Evolutionary conservation across 331 rosid species (phyloP).

Genomic region (Phaseolus coccineus): DNA sequence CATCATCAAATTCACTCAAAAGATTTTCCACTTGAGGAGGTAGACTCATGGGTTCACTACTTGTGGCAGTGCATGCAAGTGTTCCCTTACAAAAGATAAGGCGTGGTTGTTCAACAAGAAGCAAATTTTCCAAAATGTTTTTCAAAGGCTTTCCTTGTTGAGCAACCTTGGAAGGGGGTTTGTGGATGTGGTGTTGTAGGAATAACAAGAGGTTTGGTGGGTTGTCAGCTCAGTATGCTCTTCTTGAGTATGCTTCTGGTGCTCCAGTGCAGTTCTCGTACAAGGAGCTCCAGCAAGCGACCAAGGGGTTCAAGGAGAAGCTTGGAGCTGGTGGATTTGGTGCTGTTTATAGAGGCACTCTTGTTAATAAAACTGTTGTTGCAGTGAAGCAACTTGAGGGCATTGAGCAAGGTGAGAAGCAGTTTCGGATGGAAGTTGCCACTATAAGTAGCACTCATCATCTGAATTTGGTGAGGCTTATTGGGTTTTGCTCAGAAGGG

Average conservation of each 20-base stretch:
- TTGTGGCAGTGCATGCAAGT: no score
- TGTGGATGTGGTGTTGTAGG: conserved; percentile 89
- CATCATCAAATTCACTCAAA: no score
- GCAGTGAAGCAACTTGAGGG: conserved; percentile 98
- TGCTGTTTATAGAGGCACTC: conserved; percentile 80
- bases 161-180: conserved; percentile 73
- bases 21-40: no score
- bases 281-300: conserved; percentile 80
- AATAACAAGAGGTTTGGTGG: conserved; percentile 61
- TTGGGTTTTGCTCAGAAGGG: conserved; percentile 78
- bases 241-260: conserved; percentile 96
- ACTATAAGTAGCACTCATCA: conserved; percentile 97
- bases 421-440: conserved; percentile 96
- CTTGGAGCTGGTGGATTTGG: conserved; percentile 97
- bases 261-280: conserved; percentile 86
- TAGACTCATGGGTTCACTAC: no score
- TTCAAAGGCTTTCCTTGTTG: no score
- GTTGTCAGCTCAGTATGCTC: conserved; percentile 78
- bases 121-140: no score
- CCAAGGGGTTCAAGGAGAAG: conserved; percentile 92
- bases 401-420: conserved; percentile 94
- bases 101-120: no score
- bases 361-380: conserved; percentile 78
- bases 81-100: no score
- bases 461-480: conserved; percentile 85